These are phyloP conservation scores for Trichoderma harzianum DNA, from an alignment of 2,329 filamentous ascomycete species.

Conservation along the genomic window DNA sequence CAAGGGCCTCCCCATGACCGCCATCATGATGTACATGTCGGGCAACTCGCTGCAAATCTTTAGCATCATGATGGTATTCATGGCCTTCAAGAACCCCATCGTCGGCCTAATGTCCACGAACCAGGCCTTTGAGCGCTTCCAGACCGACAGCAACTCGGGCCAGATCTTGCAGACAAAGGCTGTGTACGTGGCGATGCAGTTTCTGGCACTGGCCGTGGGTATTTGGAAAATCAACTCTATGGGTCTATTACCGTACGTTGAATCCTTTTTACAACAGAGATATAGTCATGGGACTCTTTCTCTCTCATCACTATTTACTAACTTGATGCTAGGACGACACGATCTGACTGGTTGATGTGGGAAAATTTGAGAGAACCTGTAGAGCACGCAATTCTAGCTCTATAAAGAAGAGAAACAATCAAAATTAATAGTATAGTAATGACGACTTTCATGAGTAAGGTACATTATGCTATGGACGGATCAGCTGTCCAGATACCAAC, in stretches of 20 bases:
- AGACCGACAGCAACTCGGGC: conserved; percentile 71
- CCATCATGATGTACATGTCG: conserved; percentile 99
- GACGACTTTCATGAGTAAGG: background rate
- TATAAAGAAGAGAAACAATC: conserved; percentile 37
- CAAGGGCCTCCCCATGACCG: conserved; percentile 96
- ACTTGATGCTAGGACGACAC: conserved; percentile 65
- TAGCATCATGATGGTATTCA: conserved; percentile 99
- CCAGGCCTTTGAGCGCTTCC: conserved; percentile 85
- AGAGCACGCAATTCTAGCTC: conserved; percentile 62
- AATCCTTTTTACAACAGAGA: background rate
- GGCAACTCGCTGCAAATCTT: conserved; percentile 98
- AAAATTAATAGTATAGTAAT: conserved; percentile 1
- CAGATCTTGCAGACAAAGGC: conserved; percentile 80
- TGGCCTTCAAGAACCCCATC: conserved; percentile 96
- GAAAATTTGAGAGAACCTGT: conserved; percentile 69
- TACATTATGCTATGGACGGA: background rate
- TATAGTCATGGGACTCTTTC: background rate
- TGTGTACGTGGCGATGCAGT: conserved; percentile 83
- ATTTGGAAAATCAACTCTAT: conserved; percentile 97
- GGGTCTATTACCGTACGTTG: conserved; percentile 82
- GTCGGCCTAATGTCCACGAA: conserved; percentile 80
- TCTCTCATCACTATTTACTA: background rate
- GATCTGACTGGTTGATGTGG: conserved; percentile 97
- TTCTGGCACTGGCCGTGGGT: conserved; percentile 77
- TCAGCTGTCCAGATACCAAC: background rate